phyloP scores from a whole-genome alignment of 148 eudicot species.

The Salicornia ramosissima region DNA sequence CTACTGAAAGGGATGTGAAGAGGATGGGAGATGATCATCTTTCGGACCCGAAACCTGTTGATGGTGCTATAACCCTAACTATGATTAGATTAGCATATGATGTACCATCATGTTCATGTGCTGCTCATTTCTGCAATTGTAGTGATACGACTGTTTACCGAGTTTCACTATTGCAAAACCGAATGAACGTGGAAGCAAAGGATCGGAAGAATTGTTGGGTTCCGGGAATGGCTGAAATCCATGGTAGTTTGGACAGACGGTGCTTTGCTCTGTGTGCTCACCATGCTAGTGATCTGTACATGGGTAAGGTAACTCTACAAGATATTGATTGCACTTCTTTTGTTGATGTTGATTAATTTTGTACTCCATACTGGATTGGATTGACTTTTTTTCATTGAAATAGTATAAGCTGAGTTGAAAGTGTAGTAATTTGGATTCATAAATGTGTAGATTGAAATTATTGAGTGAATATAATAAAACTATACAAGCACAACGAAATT shows the following conservation, averaged over 20 bases:
- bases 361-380: background rate
- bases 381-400: background rate
- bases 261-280: constrained; percentile 64
- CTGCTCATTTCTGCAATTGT: constrained; percentile 72
- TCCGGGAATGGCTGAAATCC: constrained; percentile 53
- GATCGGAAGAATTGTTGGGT: constrained; percentile 62
- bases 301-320: constrained; percentile 70
- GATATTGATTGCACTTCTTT: constrained; percentile 63
- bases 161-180: constrained; percentile 51
- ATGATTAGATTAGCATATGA: constrained; percentile 67
- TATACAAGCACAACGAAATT: too few species aligned
- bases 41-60: constrained; percentile 82
- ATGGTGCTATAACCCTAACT: constrained; percentile 53
- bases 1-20: constrained; percentile 69
- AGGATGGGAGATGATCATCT: constrained; percentile 67
- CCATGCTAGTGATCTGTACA: constrained; percentile 60
- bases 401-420: background rate
- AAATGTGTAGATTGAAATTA: too few species aligned
- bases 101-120: constrained; percentile 54
- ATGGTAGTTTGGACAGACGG: constrained; percentile 47
- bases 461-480: too few species aligned
- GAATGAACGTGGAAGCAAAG: constrained; percentile 30
- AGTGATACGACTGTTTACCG: constrained; percentile 59
- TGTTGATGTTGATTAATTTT: constrained; percentile 45
- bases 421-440: too few species aligned